phyloP scores from a whole-genome alignment of 495 filamentous ascomycete species.

The Trichocladium antarcticum region DNA sequence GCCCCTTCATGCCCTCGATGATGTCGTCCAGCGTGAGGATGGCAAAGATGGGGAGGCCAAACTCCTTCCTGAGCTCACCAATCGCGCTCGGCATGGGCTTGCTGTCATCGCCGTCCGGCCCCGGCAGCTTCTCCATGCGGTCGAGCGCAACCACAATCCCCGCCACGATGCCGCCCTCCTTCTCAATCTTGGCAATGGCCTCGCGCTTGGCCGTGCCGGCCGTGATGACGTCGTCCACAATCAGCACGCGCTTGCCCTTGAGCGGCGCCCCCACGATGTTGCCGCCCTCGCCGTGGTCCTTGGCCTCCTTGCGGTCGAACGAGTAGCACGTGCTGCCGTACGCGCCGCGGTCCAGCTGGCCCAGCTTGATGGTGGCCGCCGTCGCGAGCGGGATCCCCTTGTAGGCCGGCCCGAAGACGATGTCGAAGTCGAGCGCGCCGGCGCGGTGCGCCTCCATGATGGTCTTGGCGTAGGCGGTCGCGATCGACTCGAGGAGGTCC shows the following conservation, averaged over 20 bases:
- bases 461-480: constrained; percentile 67
- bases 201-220: constrained; percentile 89
- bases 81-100: constrained; percentile 55
- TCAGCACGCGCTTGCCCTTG: constrained; percentile 70
- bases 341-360: constrained; percentile 44
- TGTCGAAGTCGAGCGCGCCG: constrained; percentile 45
- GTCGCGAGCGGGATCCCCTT: constrained; percentile 88
- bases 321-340: constrained; percentile 59
- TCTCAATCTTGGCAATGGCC: constrained; percentile 70
- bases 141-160: constrained; percentile 85
- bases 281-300: constrained; percentile 89
- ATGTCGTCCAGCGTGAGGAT: constrained; percentile 65
- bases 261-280: constrained; percentile 78
- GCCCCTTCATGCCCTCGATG: constrained; percentile 51
- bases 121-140: constrained; percentile 67
- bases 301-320: constrained; percentile 92
- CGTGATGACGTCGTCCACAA: constrained; percentile 94
- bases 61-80: constrained; percentile 65
- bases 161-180: constrained; percentile 67
- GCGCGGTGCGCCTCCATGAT: constrained; percentile 38
- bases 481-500: constrained; percentile 58
- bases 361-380: constrained; percentile 57
- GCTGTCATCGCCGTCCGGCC: constrained; percentile 42
- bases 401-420: constrained; percentile 82
- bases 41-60: constrained; percentile 43